These are phyloP conservation scores for Mycena vulgaris DNA, from an alignment of 768 basidiomycete species.

Conservation along the genomic window DNA sequence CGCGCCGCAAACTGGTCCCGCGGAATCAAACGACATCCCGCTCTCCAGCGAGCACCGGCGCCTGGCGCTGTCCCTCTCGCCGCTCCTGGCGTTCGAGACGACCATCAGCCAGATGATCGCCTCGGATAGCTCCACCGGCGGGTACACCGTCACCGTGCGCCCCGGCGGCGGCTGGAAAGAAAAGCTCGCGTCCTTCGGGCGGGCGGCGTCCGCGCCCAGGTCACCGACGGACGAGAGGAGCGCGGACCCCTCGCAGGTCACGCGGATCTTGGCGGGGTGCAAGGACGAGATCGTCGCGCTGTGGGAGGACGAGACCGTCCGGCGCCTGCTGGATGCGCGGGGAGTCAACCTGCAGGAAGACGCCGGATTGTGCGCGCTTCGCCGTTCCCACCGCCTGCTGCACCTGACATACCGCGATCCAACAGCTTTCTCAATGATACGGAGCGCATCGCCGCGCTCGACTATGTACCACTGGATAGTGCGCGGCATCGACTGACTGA, in stretches of 20 bases:
- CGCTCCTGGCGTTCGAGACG: constrained; percentile 63
- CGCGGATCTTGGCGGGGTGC: constrained; percentile 55
- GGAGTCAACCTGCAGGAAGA: constrained; percentile 61
- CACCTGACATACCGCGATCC: too few relatives aligned
- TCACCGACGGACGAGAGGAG: neutral
- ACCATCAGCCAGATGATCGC: constrained; percentile 55
- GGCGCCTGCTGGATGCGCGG: constrained; percentile 55
- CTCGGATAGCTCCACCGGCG: constrained; percentile 45
- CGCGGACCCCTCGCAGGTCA: constrained; percentile 23
- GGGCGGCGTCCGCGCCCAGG: neutral
- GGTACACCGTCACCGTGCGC: constrained; percentile 54
- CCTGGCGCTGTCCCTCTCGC: constrained; percentile 32
- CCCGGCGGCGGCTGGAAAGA: too few relatives aligned
- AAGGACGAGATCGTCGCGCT: constrained; percentile 61
- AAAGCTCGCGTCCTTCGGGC: constrained; percentile 40
- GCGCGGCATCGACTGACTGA: constrained; percentile 27
- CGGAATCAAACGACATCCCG: constrained; percentile 22
- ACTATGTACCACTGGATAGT: constrained; percentile 68
- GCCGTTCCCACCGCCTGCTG: neutral
- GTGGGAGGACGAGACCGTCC: constrained; percentile 64
- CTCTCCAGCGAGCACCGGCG: constrained; percentile 31
- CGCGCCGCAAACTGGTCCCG: neutral
- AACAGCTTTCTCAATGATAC: constrained; percentile 70
- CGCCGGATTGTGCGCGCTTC: constrained; percentile 65
- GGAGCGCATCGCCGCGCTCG: too few relatives aligned